Evolutionary conservation across 1,139 yeast species (phyloP), one percentile per base, ranked within the genome.

Genomic region (Chernovozyma aurita): DNA sequence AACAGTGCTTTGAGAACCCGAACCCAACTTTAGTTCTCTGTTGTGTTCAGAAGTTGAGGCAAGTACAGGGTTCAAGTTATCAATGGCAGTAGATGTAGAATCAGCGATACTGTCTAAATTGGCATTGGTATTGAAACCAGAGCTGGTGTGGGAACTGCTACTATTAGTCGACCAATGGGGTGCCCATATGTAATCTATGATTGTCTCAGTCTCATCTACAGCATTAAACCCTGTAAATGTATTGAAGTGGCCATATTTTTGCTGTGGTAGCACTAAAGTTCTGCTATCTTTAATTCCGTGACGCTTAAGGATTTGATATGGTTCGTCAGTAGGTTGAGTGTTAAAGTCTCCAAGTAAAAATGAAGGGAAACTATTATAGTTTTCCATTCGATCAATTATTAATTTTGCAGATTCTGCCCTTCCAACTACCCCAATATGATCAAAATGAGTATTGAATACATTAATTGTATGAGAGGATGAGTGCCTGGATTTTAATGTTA

Each of bases 381-480:
- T 57, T 30, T 58, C 51, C 57, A 72, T 65, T 39, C 61, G 63
- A 21, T 63, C 55, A 13, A 67, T 60, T 32, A 77, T 73, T 37
- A 77, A 56, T 43, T 64, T 54, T 15, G 78, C 73, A 30, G 76
- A 65, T 43, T 72, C 63, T 28, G 59, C 50, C 30, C 82, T 53
- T 1, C 83, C 79, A 4, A 42, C 44, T 2, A 45, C 57, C 1
- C 84, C 84, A 30, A 57, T 52, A 43, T 77, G 80, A 48, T 78
- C 84, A 49, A 76, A 66, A 52, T 78, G 84, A 9, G 84, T 78
- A 49, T 74, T 74, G 55, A 72, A 73, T 18, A 75, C 65, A 42
- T 75, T 75, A 24, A 61, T 43, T 24, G 46, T 50, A 13, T 57
- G 46, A 18, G 49, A 37, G 1, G 64, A 63, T 33, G 53, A 49